Evolutionary conservation across 495 filamentous ascomycete species (phyloP).

Genomic region (Lepraria neglecta): DNA sequence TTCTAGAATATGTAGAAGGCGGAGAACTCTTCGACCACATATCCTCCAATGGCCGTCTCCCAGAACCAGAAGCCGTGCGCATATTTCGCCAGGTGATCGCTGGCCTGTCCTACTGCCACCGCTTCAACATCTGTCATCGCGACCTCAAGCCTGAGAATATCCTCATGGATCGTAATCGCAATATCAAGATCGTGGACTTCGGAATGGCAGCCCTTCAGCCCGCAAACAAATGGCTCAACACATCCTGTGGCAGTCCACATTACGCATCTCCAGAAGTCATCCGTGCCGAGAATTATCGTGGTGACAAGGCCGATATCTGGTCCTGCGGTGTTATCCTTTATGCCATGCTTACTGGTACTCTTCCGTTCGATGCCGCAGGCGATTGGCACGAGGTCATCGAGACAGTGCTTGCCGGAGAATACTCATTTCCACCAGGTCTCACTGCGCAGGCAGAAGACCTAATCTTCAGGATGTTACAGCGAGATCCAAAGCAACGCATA

Average conservation of each 20-base stretch:
- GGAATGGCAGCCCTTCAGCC: conserved; percentile 96
- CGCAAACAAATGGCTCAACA: conserved; percentile 62
- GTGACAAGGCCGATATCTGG: conserved; percentile 84
- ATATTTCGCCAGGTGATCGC: conserved; percentile 90
- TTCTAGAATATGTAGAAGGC: conserved; percentile 88
- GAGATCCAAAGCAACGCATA: conserved; percentile 69
- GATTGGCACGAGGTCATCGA: conserved; percentile 45
- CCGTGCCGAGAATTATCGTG: conserved; percentile 62
- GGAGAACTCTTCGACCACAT: conserved; percentile 88
- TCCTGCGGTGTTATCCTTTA: conserved; percentile 89
- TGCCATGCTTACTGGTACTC: conserved; percentile 66
- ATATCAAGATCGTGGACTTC: conserved; percentile 92
- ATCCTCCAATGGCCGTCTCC: conserved; percentile 55
- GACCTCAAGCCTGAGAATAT: conserved; percentile 98
- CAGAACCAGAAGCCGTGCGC: conserved; percentile 71
- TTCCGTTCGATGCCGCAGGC: conserved; percentile 72
- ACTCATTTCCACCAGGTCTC: conserved; percentile 62
- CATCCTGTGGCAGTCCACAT: conserved; percentile 92
- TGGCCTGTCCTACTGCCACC: conserved; percentile 87
- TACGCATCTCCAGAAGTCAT: conserved; percentile 93
- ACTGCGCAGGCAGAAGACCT: conserved; percentile 70
- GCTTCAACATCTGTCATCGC: conserved; percentile 88
- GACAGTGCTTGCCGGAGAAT: conserved; percentile 64
- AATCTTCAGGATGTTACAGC: conserved; percentile 65
- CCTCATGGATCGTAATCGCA: conserved; percentile 60